Conservation (phyloP, 176 grass and related monocot genomes). For the Bonia amplexicaulis region DNA sequence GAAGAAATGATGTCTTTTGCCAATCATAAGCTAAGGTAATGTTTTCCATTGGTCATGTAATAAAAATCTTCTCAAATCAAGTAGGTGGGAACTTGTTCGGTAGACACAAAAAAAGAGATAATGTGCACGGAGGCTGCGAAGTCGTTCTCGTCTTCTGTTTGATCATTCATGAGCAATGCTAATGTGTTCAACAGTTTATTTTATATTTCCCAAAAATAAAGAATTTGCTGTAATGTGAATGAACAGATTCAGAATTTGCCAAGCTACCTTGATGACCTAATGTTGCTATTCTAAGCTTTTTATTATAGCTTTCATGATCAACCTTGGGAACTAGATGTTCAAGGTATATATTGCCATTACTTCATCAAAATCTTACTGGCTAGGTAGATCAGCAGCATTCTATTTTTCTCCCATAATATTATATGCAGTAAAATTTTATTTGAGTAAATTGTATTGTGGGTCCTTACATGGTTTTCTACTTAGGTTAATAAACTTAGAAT, state of each 20-base stretch:
- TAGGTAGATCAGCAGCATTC: not conserved
- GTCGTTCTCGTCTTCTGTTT: not conserved
- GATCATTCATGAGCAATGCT: not conserved
- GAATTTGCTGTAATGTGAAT: not conserved
- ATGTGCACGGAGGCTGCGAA: not conserved
- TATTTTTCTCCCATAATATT: not conserved
- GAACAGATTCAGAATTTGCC: not conserved
- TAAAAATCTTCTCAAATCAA: not conserved
- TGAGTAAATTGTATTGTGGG: not conserved
- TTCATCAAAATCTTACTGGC: not conserved
- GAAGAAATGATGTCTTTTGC: not conserved
- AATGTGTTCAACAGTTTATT: not conserved
- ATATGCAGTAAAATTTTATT: not conserved
- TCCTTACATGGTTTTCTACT: not conserved
- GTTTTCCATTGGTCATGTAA: not conserved
- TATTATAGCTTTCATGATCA: not conserved
- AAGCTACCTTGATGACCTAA: not conserved
- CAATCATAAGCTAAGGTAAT: not conserved
- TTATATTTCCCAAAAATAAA: not conserved
- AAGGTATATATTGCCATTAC: not conserved
- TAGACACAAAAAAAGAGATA: not conserved
- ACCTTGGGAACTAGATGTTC: not conserved
- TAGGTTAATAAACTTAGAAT: not conserved
- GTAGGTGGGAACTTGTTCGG: not conserved
- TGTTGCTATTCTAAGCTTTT: not conserved